Conservation (phyloP, 139 green algal species). For the Microglena sp. region DNA sequence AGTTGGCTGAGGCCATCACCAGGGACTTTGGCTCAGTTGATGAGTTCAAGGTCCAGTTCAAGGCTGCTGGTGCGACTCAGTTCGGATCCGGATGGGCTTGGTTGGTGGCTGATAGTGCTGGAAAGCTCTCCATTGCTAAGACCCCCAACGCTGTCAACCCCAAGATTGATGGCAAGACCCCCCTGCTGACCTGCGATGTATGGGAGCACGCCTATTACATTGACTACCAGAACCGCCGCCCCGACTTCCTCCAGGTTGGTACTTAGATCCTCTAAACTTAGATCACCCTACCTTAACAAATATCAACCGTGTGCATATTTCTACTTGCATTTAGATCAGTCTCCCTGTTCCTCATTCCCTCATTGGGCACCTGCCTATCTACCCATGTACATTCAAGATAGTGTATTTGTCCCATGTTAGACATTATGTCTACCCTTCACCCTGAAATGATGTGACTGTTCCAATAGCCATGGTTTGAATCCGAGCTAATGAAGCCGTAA, state of each 20-base stretch:
- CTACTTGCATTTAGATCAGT: too few relatives aligned
- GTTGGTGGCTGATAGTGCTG: constrained; percentile 61
- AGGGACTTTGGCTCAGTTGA: constrained; percentile 81
- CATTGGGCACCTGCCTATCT: too few relatives aligned
- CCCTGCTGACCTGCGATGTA: constrained; percentile 88
- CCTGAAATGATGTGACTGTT: too few relatives aligned
- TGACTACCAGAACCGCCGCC: constrained; percentile 27
- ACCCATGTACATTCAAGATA: too few relatives aligned
- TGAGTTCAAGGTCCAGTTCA: constrained; percentile 82
- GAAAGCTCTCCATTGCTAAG: constrained; percentile 84
- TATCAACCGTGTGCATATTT: too few relatives aligned
- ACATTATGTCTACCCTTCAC: too few relatives aligned
- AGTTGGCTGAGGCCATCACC: constrained; percentile 72
- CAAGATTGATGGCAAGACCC: constrained; percentile 56
- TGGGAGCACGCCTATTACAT: constrained; percentile 59
- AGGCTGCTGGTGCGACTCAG: constrained; percentile 56
- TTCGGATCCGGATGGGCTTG: constrained; percentile 94
- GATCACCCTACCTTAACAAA: too few relatives aligned
- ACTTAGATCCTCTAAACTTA: too few relatives aligned
- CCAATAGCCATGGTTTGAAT: too few relatives aligned
- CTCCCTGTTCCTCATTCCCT: too few relatives aligned
- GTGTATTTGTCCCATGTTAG: too few relatives aligned
- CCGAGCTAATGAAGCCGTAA: too few relatives aligned
- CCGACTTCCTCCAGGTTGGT: constrained; percentile 76
- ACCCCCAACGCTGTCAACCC: constrained; percentile 89